phyloP scores from a whole-genome alignment of 805 yeast species.

The Naumovozyma dairenensis region DNA sequence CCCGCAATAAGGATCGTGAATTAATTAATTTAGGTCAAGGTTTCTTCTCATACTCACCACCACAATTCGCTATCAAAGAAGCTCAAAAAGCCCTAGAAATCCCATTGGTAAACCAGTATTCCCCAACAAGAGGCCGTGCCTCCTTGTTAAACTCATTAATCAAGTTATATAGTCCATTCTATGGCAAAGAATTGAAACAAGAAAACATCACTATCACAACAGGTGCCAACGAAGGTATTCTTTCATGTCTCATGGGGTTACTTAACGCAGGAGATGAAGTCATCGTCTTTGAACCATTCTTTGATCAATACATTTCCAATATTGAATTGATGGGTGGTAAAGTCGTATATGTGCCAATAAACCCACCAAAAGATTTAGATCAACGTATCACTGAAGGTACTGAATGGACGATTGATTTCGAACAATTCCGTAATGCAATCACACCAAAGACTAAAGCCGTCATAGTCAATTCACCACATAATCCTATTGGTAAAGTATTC shows the following conservation, averaged over 20 bases:
- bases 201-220: constrained; percentile 65
- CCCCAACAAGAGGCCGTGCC: constrained; percentile 84
- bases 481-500: constrained; percentile 90
- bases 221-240: constrained; percentile 96
- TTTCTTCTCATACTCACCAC: constrained; percentile 92
- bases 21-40: constrained; percentile 93
- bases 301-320: constrained; percentile 92
- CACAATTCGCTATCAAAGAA: constrained; percentile 80
- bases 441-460: constrained; percentile 72
- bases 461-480: constrained; percentile 89
- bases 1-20: constrained; percentile 54
- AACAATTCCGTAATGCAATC: constrained; percentile 62
- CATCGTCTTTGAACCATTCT: constrained; percentile 92
- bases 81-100: constrained; percentile 64
- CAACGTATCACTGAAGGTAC: constrained; percentile 58
- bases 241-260: constrained; percentile 75
- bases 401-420: constrained; percentile 83
- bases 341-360: constrained; percentile 75
- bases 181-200: constrained; percentile 39
- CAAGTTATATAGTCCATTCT: constrained; percentile 58
- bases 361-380: constrained; percentile 69
- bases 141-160: constrained; percentile 61
- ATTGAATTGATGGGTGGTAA: constrained; percentile 91
- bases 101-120: constrained; percentile 81
- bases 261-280: constrained; percentile 86